Conservation (phyloP, 345 rosid genomes). For the Camelina neglecta region DNA sequence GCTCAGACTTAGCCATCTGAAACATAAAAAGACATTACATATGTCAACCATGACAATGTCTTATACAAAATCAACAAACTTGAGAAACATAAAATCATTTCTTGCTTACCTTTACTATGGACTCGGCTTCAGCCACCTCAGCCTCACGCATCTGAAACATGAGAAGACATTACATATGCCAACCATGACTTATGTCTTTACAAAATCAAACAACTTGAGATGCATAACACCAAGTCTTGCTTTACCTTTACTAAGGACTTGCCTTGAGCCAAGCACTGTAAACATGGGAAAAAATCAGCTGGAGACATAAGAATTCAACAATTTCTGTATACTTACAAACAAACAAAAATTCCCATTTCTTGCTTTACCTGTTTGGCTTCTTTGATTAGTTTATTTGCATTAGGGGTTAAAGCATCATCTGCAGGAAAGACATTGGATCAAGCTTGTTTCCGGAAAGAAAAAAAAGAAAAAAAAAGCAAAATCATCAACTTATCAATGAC, state of each 20-base stretch:
- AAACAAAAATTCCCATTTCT: neutral
- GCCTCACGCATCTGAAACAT: neutral
- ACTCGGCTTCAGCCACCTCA: too few relatives aligned
- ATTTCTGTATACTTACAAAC: neutral
- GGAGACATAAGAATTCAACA: neutral
- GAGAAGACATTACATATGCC: neutral
- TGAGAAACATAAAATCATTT: too few relatives aligned
- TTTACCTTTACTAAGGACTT: neutral
- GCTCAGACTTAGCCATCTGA: too few relatives aligned
- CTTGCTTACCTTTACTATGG: too few relatives aligned
- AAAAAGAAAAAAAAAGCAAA: neutral
- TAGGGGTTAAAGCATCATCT: neutral
- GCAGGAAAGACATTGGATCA: neutral
- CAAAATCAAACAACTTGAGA: slow-evolving; percentile 2
- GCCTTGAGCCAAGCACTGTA: neutral
- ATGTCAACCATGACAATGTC: too few relatives aligned
- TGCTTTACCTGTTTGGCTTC: neutral
- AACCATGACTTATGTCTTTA: neutral
- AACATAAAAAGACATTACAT: too few relatives aligned
- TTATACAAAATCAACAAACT: too few relatives aligned
- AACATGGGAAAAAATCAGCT: neutral
- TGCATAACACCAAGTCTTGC: neutral
- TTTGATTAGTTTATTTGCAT: neutral
- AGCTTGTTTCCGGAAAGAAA: neutral
- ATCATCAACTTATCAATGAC: neutral